Evolutionary conservation across 768 basidiomycete genomes (phyloP), one percentile per base, ranked within the genome.

Genomic region (Pleurotus eryngii): DNA sequence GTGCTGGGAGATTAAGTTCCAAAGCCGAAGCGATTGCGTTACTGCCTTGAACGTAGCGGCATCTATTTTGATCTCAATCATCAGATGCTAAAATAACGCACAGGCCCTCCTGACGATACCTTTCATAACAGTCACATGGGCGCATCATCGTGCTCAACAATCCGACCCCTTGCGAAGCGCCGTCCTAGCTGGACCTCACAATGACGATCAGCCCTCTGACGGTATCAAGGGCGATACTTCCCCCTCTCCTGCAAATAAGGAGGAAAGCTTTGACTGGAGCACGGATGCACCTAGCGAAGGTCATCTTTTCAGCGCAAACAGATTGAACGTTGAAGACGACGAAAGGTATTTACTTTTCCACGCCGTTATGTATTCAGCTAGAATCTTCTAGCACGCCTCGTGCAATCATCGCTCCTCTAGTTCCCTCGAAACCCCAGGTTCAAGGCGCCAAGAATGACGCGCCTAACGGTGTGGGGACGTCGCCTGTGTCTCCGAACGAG

Each of bases 1-100:
- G 4, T 85, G 86, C 58, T 92, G 87, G 84, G 87, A 88, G 64
- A 77, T 91, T 40, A 93, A 92, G 65, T 93, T 88, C 87, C 75
- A 79, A 24, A 82, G 89, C 67, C 79, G 90, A 43, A 86, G 90
- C 59, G 85, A 92, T 61, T 88, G 86, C 58, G 79, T 90, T 42
- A 81, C 74, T 59, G 90, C 90, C 20, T 74, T 89, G 47, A 81
- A 83, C 80, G 90, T 89, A 67, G 43, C 30, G 35, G 38, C 49
- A 12, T 20, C 12, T 47, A 27, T 22, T 26, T 54, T 30, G 9
- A 20, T 39, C 37, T 27, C 9, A 24, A 35, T 55, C 61, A 53
- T 48, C 30, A 26, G n/a, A 8, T 30, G 35, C n/a, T 51, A 17
- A 20, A 48, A 50, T 24, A n/a, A 26, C 24, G 24, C 24, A 6